These are phyloP conservation scores for Oryza punctata DNA, from an alignment of 176 grass and related monocot genomes.

Conservation along the genomic window DNA sequence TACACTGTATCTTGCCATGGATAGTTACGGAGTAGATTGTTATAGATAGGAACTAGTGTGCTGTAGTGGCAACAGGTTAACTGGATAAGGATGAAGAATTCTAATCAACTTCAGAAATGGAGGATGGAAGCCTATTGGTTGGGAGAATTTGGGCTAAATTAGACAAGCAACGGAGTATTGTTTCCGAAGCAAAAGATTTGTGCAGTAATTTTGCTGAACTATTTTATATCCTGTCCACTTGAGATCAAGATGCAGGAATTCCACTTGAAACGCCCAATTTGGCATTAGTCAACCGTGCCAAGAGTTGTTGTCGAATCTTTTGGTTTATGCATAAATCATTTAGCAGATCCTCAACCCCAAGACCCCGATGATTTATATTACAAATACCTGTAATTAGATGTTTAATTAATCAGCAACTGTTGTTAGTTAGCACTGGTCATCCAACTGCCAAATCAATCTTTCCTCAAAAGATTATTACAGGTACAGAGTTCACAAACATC, in stretches of 20 bases:
- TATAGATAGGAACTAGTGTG: not conserved
- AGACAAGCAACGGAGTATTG: not conserved
- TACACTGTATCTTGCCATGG: not conserved
- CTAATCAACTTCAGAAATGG: not conserved
- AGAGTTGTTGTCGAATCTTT: not conserved
- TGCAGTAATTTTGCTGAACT: not conserved
- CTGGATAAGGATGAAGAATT: not conserved
- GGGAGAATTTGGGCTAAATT: not conserved
- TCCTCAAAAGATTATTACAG: not conserved
- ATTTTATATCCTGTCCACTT: not conserved
- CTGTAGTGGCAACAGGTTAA: not conserved
- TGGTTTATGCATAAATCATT: not conserved
- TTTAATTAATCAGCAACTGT: not conserved
- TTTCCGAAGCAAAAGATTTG: not conserved
- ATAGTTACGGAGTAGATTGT: not conserved
- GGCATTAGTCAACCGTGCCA: conserved; percentile 9
- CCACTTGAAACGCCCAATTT: not conserved
- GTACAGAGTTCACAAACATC: not conserved
- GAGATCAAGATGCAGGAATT: not conserved
- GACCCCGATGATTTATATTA: not conserved
- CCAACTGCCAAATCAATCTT: not conserved
- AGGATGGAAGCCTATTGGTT: not conserved
- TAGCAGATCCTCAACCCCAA: not conserved
- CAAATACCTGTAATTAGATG: not conserved
- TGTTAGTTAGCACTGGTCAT: not conserved